A percentile compares a stretch with the other conserved stretches of the same genome.
These are phyloP conservation scores for Naganishia randhawae DNA, from an alignment of 768 basidiomycete species.

Conservation along the genomic window DNA sequence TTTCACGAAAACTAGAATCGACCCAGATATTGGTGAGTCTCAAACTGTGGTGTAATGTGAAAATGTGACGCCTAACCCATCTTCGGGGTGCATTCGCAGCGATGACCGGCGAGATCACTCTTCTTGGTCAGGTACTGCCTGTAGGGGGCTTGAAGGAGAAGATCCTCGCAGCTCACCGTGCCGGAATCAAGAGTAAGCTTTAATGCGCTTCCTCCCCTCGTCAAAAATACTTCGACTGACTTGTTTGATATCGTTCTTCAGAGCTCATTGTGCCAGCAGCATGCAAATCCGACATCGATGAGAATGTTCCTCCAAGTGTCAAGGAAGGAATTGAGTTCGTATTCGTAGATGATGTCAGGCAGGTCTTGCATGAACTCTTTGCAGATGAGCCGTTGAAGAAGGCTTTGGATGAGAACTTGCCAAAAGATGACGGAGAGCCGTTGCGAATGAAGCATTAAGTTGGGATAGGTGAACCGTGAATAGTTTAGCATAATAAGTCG, in stretches of 20 bases:
- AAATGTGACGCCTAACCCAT: neutral
- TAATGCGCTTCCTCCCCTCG: conserved; percentile 10
- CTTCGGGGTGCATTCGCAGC: conserved; percentile 56
- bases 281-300: conserved; percentile 90
- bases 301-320: conserved; percentile 92
- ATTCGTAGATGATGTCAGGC: conserved; percentile 86
- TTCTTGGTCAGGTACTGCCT: conserved; percentile 91
- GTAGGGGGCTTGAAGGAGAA: conserved; percentile 83
- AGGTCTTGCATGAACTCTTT: conserved; percentile 87
- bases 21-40: conserved; percentile 77
- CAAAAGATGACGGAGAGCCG: conserved; percentile 37
- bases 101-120: conserved; percentile 97
- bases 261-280: conserved; percentile 56
- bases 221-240: neutral
- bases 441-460: conserved; percentile 24
- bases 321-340: conserved; percentile 92
- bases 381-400: conserved; percentile 59
- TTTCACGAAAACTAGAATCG: conserved; percentile 77
- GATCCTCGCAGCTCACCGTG: conserved; percentile 83
- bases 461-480: no score
- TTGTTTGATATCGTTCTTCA: conserved; percentile 29
- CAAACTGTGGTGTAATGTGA: no score
- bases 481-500: conserved; percentile 12
- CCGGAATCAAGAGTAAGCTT: conserved; percentile 76
- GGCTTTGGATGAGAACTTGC: conserved; percentile 66